These are phyloP conservation scores for Kodamaea sp. DNA, from an alignment of 1,139 yeast species.

Conservation along the genomic window DNA sequence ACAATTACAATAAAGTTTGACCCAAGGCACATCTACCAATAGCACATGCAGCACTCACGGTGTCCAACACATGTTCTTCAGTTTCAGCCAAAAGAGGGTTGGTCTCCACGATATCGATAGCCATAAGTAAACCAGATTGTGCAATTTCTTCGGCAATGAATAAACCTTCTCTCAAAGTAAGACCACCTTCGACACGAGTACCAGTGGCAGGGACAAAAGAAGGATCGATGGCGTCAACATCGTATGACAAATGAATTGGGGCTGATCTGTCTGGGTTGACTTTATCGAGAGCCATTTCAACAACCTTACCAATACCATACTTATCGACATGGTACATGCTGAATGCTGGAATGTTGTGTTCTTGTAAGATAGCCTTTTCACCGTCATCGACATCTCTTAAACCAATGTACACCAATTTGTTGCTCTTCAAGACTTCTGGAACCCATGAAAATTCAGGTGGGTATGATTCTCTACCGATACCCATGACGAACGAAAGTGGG, in stretches of 20 bases:
- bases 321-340: constrained; percentile 96
- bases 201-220: constrained; percentile 95
- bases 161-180: constrained; percentile 90
- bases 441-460: constrained; percentile 82
- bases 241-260: constrained; percentile 90
- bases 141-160: constrained; percentile 91
- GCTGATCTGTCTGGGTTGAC: constrained; percentile 69
- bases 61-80: constrained; percentile 74
- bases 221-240: constrained; percentile 97
- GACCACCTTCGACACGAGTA: constrained; percentile 95
- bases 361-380: constrained; percentile 70
- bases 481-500: constrained; percentile 88
- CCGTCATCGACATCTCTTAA: constrained; percentile 89
- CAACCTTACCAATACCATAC: constrained; percentile 86
- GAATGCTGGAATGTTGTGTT: constrained; percentile 75
- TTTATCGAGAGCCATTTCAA: constrained; percentile 83
- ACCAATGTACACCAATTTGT: constrained; percentile 87
- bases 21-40: constrained; percentile 93
- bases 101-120: constrained; percentile 89
- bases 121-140: constrained; percentile 77
- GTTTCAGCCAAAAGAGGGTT: constrained; percentile 85
- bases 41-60: constrained; percentile 87
- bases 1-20: constrained; percentile 65
- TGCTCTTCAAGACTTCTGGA: constrained; percentile 60
- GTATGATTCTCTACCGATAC: constrained; percentile 58